These are phyloP conservation scores for Balakata baccata DNA, from an alignment of 345 rosid species.

Conservation along the genomic window DNA sequence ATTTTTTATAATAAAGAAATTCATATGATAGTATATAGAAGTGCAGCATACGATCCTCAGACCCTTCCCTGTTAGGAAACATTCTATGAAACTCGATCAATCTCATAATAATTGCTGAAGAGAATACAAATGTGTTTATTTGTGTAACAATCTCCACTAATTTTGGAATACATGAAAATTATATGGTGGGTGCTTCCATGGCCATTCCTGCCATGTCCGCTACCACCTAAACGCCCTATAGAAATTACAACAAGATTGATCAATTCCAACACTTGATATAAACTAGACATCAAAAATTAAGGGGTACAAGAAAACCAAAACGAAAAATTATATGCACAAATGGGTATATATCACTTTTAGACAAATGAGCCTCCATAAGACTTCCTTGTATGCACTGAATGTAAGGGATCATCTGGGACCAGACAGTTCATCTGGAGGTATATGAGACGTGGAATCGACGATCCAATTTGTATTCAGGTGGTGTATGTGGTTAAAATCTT, in stretches of 20 bases:
- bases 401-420: slow-evolving; percentile 68
- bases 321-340: slow-evolving; percentile 38
- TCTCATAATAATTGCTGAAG: not conserved
- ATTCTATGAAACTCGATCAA: not conserved
- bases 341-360: slow-evolving; percentile 7
- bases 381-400: not conserved
- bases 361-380: slow-evolving; percentile 17
- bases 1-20: too few relatives aligned
- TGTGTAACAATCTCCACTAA: slow-evolving; percentile 25
- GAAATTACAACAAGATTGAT: slow-evolving; percentile 28
- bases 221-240: slow-evolving; percentile 33
- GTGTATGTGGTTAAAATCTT: slow-evolving; percentile 44
- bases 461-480: slow-evolving; percentile 50
- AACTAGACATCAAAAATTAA: slow-evolving; percentile 19
- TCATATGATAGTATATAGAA: too few relatives aligned
- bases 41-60: too few relatives aligned
- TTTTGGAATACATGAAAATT: slow-evolving; percentile 28
- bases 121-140: slow-evolving; percentile 19
- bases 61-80: too few relatives aligned
- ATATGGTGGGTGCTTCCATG: slow-evolving; percentile 15
- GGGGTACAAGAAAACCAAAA: not conserved
- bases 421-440: slow-evolving; percentile 63
- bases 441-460: slow-evolving; percentile 55
- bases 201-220: slow-evolving; percentile 14
- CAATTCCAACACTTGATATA: slow-evolving; percentile 17